phyloP scores from a whole-genome alignment of 2,329 filamentous ascomycete species.

The Microdochium trichocladiopsis region DNA sequence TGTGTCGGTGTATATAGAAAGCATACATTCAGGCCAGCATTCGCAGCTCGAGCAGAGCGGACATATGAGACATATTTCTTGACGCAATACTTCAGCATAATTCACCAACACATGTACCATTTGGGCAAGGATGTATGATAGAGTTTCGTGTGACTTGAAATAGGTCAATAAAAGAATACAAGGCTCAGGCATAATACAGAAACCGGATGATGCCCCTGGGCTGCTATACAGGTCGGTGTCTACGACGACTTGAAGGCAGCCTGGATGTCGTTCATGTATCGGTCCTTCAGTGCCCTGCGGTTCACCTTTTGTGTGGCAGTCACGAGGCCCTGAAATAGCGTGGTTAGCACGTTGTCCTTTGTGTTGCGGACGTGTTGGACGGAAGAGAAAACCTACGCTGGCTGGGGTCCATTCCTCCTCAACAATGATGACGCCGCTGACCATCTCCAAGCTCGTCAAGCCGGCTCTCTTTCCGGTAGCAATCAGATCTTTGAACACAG shows the following conservation, averaged over 20 bases:
- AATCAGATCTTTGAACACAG: conserved; percentile 62
- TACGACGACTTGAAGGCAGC: conserved; percentile 22
- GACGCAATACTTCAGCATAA: too few species aligned
- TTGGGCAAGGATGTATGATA: too few species aligned
- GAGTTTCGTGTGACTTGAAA: too few species aligned
- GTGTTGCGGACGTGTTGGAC: neutral
- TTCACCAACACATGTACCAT: too few species aligned
- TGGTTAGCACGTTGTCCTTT: neutral
- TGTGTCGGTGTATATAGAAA: too few species aligned
- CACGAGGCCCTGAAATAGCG: conserved; percentile 40
- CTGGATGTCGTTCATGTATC: conserved; percentile 45
- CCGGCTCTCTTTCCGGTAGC: conserved; percentile 57
- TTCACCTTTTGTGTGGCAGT: conserved; percentile 58
- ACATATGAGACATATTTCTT: too few species aligned
- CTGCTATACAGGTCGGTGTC: neutral
- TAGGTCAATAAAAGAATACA: neutral
- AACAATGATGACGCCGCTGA: conserved; percentile 69
- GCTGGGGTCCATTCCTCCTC: conserved; percentile 86
- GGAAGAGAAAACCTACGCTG: conserved; percentile 53
- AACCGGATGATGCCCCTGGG: neutral
- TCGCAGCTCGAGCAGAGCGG: too few species aligned
- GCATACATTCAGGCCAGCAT: too few species aligned
- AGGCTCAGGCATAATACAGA: neutral
- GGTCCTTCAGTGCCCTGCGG: conserved; percentile 41
- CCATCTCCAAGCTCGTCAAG: conserved; percentile 63